phyloP scores from a whole-genome alignment of 257 asterid species.

The Scutellaria baicalensis region DNA sequence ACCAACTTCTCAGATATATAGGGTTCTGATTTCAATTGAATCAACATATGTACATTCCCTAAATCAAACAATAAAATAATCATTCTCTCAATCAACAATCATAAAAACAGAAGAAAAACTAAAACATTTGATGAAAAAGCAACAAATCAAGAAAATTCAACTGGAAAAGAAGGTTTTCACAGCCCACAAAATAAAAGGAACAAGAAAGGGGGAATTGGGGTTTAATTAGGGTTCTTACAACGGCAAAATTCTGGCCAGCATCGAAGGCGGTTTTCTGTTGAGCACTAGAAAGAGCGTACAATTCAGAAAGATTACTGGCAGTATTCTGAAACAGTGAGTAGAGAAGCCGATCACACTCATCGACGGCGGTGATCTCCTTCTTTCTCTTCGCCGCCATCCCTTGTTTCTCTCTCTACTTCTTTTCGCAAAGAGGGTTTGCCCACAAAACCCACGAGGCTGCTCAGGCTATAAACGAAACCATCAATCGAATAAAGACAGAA shows the following conservation, averaged over 20 bases:
- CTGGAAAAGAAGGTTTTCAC: not conserved
- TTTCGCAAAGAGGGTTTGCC: not conserved
- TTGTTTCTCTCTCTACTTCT: too few species aligned
- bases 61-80: not conserved
- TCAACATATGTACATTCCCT: not conserved
- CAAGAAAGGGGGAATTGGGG: not conserved
- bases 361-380: not conserved
- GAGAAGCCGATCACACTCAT: conserved; percentile 2
- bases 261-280: conserved; percentile 6
- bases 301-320: conserved; percentile 4
- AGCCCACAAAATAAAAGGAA: not conserved
- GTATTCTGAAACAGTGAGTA: not conserved
- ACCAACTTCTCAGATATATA: not conserved
- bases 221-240: conserved; percentile 7
- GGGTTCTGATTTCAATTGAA: not conserved
- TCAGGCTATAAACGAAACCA: not conserved
- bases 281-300: not conserved
- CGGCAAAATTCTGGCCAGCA: conserved; percentile 9
- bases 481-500: not conserved
- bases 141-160: not conserved
- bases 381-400: not conserved
- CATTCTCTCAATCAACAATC: not conserved
- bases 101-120: not conserved
- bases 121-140: too few species aligned
- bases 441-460: not conserved